Evolutionary conservation across 2,329 filamentous ascomycete genomes (phyloP), one percentile per base, ranked within the genome.

Genomic region (Zasmidium angulare): DNA sequence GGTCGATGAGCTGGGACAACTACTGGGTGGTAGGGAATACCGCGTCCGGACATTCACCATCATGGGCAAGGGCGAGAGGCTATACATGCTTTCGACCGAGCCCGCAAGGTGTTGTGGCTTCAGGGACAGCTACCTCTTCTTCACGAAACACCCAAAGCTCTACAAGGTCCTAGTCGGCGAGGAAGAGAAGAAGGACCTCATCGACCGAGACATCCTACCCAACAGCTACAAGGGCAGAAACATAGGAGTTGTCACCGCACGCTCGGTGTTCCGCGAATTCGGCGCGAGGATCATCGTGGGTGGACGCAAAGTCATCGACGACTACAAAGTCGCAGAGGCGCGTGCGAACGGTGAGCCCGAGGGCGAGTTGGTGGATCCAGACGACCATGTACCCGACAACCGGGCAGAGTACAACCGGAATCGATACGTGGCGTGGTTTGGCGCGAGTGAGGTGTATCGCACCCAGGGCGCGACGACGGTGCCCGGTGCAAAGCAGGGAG

Each of bases 121-220:
- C 82, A 85, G 95, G 67, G 95, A 99, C 81, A 97, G 93, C 65
- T 99, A 99, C 72, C 85, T 99, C 23, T 97, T 99, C 82, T 99
- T 99, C 81, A 96, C 95, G 64, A 99, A 98, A 78, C 95, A 99
- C 77, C 90, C 90, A 73, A 88, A 92, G 70, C 88, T 99, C 14
- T 95, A 92, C 84, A 99, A 99, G 80, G 96, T 99, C 71, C 96
- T 99, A 69, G 91, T 98, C 58, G 92, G 93, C 69, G 95, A 99
- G 66, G 89, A 95, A n/a, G 93, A 96, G 77, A 99, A 99, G 80
- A 87, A 89, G 61, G 93, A 98, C 76, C 85, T 99, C 79, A 99
- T 99, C 71, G 91, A 96, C 67, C 87, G 95, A 61, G 90, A 96
- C 4, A 89, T 99, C 71, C 96, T 99, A 64, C 95, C 95, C 1